Evolutionary conservation across 2,329 filamentous ascomycete genomes (phyloP), one percentile per base, ranked within the genome.

Genomic region (Dothidotthia symphoricarpi): DNA sequence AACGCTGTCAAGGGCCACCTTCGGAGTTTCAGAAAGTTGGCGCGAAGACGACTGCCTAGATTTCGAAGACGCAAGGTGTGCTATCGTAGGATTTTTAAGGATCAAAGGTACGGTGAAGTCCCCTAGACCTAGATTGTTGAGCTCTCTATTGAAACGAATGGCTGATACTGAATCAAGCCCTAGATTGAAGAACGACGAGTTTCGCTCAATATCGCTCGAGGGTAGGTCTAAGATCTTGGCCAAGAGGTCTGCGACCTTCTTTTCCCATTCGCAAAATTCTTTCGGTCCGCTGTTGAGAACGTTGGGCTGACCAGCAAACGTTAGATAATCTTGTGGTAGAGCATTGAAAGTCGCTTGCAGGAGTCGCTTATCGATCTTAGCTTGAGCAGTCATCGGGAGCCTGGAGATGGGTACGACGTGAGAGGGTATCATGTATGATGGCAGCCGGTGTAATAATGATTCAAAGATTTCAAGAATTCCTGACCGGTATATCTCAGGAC

Each of bases 111-210:
- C 78, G 9, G 84, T 72, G 2, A 88, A 59, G 16, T 75, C 70
- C 5, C 54, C 66, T 1, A 70, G 59, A 1, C 78, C 64, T 0
- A 57, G 45, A 2, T 67, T 52, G 34, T 75, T 73, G 0, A 95
- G 60, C 12, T 64, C 57, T 36, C 75, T 80, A 0, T 85, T 78
- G 7, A 94, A 66, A 0, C 77, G 69, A 46, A 95, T 94, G 0
- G 86, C 87, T 6, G 83, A 85, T 16, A 95, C 80, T 0, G 89
- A 95, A 59, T 95, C 88, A 5, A 96, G 64, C 0, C 90, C 90
- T 3, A 95, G 64, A n/a, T 76, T 79, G 38, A 85, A 82, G 43
- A 95, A 85, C 0, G 88, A 88, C 0, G 81, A 83, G 68, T 82
- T 82, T 22, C 78, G 77, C 8, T 66, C 69, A 25, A 95, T 72